A percentile compares a stretch with the other conserved stretches of the same genome.
phyloP scores from a whole-genome alignment of 2,329 filamentous ascomycete genomes.

The Bipolaris oryzae region DNA sequence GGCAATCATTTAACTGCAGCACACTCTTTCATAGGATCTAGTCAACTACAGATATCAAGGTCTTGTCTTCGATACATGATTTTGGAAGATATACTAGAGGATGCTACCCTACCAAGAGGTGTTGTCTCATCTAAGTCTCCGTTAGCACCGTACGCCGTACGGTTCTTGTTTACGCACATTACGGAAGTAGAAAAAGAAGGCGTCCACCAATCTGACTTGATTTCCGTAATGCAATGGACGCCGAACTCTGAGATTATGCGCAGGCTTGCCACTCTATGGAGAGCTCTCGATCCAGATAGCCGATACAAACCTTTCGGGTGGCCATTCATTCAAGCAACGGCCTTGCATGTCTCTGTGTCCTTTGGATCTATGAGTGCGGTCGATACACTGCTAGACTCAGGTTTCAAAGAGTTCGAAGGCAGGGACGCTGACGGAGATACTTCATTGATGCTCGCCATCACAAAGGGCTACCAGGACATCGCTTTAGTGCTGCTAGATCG shows the following conservation, averaged over 20 bases:
- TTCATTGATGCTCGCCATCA: neutral
- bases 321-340: neutral
- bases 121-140: neutral
- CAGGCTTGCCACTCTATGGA: neutral
- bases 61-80: slow-evolving; percentile 16
- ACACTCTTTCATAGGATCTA: slow-evolving; percentile 9
- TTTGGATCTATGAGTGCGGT: neutral
- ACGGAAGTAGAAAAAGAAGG: neutral
- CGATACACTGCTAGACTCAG: neutral
- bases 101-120: neutral
- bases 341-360: neutral
- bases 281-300: neutral
- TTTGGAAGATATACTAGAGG: neutral
- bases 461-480: neutral
- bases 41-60: slow-evolving; percentile 24
- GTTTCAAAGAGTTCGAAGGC: neutral
- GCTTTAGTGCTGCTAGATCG: neutral
- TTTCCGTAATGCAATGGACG: neutral
- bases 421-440: neutral
- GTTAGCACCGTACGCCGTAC: neutral
- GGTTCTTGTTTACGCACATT: neutral
- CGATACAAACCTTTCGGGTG: neutral
- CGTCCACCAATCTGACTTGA: neutral
- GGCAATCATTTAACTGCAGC: slow-evolving; percentile 10
- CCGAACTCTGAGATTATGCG: neutral